These are phyloP conservation scores for Pyrrhoderma noxium DNA, from an alignment of 1,284 basidiomycete genomes.

Conservation along the genomic window DNA sequence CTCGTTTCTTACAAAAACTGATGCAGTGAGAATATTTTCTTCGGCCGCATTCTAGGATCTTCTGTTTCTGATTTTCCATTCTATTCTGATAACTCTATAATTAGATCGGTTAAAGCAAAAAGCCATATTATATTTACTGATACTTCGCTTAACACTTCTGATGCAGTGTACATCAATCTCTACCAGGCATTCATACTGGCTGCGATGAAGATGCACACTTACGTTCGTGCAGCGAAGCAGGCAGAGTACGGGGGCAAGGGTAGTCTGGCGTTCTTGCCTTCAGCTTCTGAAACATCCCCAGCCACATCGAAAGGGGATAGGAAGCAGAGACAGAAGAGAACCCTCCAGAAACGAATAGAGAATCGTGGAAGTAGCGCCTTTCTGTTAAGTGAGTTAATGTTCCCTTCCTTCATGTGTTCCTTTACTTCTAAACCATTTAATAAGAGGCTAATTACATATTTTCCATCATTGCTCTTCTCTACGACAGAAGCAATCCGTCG, in stretches of 20 bases:
- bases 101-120: constrained; percentile 59
- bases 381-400: neutral
- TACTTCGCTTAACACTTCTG: constrained; percentile 56
- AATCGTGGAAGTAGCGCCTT: neutral
- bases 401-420: constrained; percentile 1
- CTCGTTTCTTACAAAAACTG: constrained; percentile 59
- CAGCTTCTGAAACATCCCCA: constrained; percentile 29
- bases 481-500: constrained; percentile 50
- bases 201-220: constrained; percentile 85
- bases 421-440: neutral
- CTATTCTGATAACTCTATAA: neutral
- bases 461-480: too few relatives aligned
- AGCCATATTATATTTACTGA: constrained; percentile 77
- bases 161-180: constrained; percentile 70
- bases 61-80: neutral
- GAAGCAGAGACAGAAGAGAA: neutral
- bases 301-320: neutral
- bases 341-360: neutral
- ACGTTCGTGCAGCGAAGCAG: constrained; percentile 58
- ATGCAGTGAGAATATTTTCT: constrained; percentile 53
- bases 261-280: constrained; percentile 43
- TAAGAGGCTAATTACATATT: too few relatives aligned
- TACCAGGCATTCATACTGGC: constrained; percentile 83
- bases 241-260: constrained; percentile 27
- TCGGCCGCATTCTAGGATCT: constrained; percentile 22